Conservation (phyloP, 345 rosid genomes). For the Arabidopsis suecica region DNA sequence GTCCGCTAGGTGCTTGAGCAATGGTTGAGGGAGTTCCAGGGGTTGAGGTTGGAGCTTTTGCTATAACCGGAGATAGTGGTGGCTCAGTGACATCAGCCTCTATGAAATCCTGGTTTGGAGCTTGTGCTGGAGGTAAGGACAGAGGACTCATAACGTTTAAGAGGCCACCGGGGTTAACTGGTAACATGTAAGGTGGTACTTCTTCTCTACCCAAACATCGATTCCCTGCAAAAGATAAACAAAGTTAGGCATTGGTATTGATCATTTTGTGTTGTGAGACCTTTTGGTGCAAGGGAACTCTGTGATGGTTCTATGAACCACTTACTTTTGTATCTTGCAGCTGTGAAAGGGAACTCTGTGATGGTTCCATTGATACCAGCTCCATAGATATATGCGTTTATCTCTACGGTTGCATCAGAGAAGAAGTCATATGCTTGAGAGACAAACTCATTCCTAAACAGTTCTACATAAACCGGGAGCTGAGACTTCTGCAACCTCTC, state of each 20-base stretch:
- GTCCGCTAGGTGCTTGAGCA: conserved; percentile 50
- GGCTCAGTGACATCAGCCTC: conserved; percentile 6
- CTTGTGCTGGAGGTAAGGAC: conserved; percentile 58
- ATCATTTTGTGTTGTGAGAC: neutral
- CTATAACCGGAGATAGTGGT: neutral
- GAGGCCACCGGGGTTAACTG: conserved; percentile 57
- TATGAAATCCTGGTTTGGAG: conserved; percentile 56
- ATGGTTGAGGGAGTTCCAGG: conserved; percentile 31
- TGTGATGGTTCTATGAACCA: conserved; percentile 59
- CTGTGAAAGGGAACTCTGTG: conserved; percentile 79
- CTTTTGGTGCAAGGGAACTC: conserved; percentile 56
- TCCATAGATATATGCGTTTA: conserved; percentile 50
- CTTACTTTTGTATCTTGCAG: conserved; percentile 82
- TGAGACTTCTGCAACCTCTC: conserved; percentile 48
- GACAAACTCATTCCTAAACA: conserved; percentile 73
- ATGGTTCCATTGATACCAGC: conserved; percentile 54
- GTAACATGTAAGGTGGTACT: conserved; percentile 58
- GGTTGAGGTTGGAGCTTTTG: conserved; percentile 27
- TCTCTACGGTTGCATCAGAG: conserved; percentile 72
- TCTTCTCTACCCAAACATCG: conserved; percentile 45
- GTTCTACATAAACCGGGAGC: conserved; percentile 64
- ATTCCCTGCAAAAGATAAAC: conserved; percentile 56
- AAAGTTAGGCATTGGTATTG: neutral
- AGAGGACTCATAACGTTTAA: neutral
- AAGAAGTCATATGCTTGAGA: conserved; percentile 86